A percentile compares a stretch with the other conserved stretches of the same genome.
Conservation (phyloP, 352 stramenopile genomes). For the Globisporangium paroecandrum region DNA sequence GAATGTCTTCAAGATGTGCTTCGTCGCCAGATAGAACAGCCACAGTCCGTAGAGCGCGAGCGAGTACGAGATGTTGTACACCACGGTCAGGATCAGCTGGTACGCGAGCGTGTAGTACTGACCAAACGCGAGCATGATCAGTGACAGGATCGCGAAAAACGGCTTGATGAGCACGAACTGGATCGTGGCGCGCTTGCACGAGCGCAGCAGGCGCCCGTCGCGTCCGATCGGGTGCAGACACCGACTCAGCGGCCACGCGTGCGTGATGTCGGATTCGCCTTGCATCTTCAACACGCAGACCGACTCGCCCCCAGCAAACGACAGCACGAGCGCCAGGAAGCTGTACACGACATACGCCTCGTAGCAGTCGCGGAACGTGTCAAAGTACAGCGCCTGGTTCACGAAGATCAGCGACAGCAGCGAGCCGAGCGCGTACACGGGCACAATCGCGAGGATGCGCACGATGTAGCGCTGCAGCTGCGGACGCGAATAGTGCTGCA, state of each 20-base stretch:
- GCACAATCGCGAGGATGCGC: conserved; percentile 84
- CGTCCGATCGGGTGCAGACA: conserved; percentile 74
- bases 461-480: conserved; percentile 87
- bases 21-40: conserved; percentile 89
- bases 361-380: conserved; percentile 89
- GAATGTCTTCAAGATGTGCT: conserved; percentile 80
- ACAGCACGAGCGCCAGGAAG: conserved; percentile 89
- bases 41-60: conserved; percentile 87
- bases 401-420: conserved; percentile 81
- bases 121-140: conserved; percentile 75
- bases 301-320: conserved; percentile 84
- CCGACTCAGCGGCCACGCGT: conserved; percentile 77
- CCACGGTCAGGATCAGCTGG: conserved; percentile 75
- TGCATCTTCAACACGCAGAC: conserved; percentile 89
- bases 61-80: conserved; percentile 92
- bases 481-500: conserved; percentile 80
- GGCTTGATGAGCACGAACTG: conserved; percentile 93
- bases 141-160: conserved; percentile 79
- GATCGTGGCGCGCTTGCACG: conserved; percentile 89
- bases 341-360: conserved; percentile 93
- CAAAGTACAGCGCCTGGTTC: conserved; percentile 78
- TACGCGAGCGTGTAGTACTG: conserved; percentile 79
- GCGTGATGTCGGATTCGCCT: conserved; percentile 69
- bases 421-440: conserved; percentile 83
- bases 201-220: conserved; percentile 76